Conservation (phyloP, 306 rosid species). For the Sicyos baderoa region DNA sequence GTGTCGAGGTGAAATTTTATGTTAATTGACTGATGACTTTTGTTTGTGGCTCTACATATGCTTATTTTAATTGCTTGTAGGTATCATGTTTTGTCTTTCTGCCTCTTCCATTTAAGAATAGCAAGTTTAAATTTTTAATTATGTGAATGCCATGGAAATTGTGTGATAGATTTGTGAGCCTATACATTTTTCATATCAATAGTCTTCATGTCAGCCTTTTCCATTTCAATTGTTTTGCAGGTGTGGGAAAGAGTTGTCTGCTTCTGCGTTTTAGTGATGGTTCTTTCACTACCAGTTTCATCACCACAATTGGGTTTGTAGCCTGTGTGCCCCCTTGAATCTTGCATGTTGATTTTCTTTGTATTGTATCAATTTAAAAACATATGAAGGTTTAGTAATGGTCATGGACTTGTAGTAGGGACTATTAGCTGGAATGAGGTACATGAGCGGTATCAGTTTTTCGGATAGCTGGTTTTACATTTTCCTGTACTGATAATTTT, state of each 20-base stretch:
- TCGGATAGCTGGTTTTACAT: slow-evolving; percentile 1
- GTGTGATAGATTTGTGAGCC: slow-evolving; percentile 7
- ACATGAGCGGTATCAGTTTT: background rate
- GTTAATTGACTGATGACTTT: background rate
- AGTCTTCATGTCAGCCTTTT: background rate
- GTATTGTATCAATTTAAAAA: background rate
- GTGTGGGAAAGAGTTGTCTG: slow-evolving; percentile 82
- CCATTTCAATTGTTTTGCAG: slow-evolving; percentile 28
- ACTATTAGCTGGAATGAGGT: slow-evolving; percentile 9
- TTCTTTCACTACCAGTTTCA: slow-evolving; percentile 74
- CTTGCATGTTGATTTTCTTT: slow-evolving; percentile 9
- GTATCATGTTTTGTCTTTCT: background rate
- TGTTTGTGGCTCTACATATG: background rate
- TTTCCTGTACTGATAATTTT: background rate
- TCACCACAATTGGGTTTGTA: slow-evolving; percentile 79
- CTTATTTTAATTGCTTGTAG: background rate
- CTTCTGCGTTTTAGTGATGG: slow-evolving; percentile 81
- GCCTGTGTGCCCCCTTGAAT: slow-evolving; percentile 15
- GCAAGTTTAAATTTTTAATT: background rate
- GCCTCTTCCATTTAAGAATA: background rate
- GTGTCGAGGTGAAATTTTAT: background rate
- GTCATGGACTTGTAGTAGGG: background rate
- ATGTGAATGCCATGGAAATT: background rate
- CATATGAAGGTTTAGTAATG: background rate
- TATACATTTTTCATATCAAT: background rate